Conservation (phyloP, 192 early-diverging fungal genomes). For the Linnemannia schmuckeri region DNA sequence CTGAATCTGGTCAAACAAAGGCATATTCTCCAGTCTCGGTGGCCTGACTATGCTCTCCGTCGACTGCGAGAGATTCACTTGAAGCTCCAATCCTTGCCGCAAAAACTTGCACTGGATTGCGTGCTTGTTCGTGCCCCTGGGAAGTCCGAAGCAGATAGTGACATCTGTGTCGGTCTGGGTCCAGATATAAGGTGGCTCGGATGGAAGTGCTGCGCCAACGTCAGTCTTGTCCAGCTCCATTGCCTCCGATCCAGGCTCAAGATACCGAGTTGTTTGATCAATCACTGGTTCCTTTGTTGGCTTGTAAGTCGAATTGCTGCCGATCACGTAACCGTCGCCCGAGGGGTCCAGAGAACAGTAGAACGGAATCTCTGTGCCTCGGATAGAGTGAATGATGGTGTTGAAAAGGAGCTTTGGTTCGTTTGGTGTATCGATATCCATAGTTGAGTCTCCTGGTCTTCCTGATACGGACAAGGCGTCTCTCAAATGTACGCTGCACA, state of each 20-base stretch:
- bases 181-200: conserved; percentile 73
- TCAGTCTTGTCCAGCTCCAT: conserved; percentile 32
- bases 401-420: neutral
- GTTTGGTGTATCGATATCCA: conserved; percentile 5
- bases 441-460: neutral
- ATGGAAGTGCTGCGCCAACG: conserved; percentile 10
- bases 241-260: conserved; percentile 29
- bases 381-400: conserved; percentile 52
- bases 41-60: conserved; percentile 8
- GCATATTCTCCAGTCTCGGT: conserved; percentile 40
- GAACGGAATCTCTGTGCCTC: conserved; percentile 65
- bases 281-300: conserved; percentile 22
- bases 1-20: conserved; percentile 61
- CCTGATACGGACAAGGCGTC: neutral
- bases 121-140: conserved; percentile 60
- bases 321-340: conserved; percentile 59
- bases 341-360: conserved; percentile 61
- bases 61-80: conserved; percentile 23
- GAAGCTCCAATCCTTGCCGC: conserved; percentile 40
- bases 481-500: conserved; percentile 30
- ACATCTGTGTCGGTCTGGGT: conserved; percentile 75
- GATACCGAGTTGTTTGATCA: conserved; percentile 24
- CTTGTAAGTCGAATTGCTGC: conserved; percentile 52
- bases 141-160: conserved; percentile 72
- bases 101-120: conserved; percentile 73